Evolutionary conservation across 1,284 basidiomycete species (phyloP), one percentile per base, ranked within the genome.

Genomic region (Ustilago loliicola): DNA sequence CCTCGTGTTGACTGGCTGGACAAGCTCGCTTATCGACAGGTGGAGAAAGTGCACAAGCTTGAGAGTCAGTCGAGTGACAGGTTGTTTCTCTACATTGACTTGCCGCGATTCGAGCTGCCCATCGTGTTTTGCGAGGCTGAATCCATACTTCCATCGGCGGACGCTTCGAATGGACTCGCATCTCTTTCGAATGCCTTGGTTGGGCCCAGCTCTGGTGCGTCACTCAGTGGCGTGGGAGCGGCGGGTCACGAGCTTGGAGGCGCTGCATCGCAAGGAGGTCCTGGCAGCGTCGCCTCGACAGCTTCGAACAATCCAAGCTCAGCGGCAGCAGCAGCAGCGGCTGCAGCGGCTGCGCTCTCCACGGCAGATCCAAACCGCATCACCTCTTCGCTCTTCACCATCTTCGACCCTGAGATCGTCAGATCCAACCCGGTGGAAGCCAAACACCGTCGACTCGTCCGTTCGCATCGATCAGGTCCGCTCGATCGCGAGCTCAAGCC

Each of bases 61-160:
- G 80, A 84, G 51, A 70, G 79, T 9, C 61, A 77, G 45, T 66
- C 61, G 1, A 78, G 74, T 8, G 61, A 82, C 30, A 72, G 78
- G 55, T 70, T 84, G 0, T 98, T 94, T 83, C 89, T 99, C 5
- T 98, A 98, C 85, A 91, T 99, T 52, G 96, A 99, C 87, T 87
- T 99, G 40, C 97, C 96, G 0, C 90, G 94, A n/a, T 99, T 98
- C 83, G 96, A 98, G 85, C 96, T 98, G 84, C 96, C 97, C 0
- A 92, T 99, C n/a, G 92, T 99, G 53, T 99, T 93, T 86, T 94
- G 92, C 71, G 96, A 86, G 69, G 77, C 72, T 3, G 85, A 86
- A 45, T 66, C 66, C 1, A 59, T 69, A 4, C 52, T 77, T 10
- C 60, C 76, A 0, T 59, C 65, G 2, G 61, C 48, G 9, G 61